Conservation (phyloP, 768 basidiomycete genomes). For the Crucibulum laeve region DNA sequence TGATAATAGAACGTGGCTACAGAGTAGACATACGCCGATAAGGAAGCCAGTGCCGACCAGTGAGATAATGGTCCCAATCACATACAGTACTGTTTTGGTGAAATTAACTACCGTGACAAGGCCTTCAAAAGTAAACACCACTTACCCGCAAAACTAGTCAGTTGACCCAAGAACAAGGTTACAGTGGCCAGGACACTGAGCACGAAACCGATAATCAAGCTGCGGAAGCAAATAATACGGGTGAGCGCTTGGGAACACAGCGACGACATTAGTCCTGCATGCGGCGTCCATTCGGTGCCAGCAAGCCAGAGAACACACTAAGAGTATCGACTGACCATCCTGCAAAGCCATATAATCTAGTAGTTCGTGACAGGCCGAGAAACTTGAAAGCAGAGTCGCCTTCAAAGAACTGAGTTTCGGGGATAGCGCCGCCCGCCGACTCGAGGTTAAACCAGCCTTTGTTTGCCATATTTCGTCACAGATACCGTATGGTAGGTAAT, state of each 20-base stretch:
- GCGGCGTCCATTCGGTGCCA: neutral
- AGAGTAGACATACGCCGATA: constrained; percentile 62
- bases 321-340: constrained; percentile 74
- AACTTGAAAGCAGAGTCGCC: constrained; percentile 85
- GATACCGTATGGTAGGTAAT: neutral
- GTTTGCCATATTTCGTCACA: constrained; percentile 36
- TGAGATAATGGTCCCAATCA: constrained; percentile 75
- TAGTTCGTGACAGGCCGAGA: constrained; percentile 72
- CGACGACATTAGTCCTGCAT: neutral
- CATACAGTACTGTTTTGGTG: constrained; percentile 65
- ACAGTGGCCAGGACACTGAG: constrained; percentile 78
- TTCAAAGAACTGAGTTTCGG: constrained; percentile 83
- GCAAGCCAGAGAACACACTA: neutral
- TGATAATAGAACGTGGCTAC: neutral
- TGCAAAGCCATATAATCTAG: constrained; percentile 82
- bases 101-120: constrained; percentile 7
- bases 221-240: constrained; percentile 26
- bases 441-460: constrained; percentile 91
- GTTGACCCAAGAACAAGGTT: constrained; percentile 67
- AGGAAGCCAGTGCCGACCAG: constrained; percentile 89
- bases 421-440: constrained; percentile 52
- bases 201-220: constrained; percentile 70
- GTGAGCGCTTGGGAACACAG: neutral
- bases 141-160: constrained; percentile 73
- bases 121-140: constrained; percentile 7